Conservation (phyloP, 306 rosid species). For the Dryas alaskensis region DNA sequence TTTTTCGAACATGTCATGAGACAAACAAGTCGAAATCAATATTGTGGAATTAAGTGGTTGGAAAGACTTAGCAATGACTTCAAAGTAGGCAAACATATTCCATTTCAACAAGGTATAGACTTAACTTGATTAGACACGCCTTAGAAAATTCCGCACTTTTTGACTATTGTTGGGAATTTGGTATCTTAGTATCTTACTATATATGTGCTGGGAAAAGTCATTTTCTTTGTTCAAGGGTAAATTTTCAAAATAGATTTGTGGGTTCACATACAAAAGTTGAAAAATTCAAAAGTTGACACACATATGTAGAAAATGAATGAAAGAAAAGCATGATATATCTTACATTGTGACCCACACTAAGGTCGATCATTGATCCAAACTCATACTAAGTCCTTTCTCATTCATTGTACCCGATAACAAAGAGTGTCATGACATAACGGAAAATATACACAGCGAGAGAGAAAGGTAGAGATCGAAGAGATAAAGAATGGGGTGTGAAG, state of each 20-base stretch:
- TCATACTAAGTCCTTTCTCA: too few species aligned
- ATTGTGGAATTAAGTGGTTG: background rate
- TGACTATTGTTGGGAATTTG: background rate
- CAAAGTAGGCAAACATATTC: background rate
- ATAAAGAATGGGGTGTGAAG: too few species aligned
- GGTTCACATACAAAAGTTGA: background rate
- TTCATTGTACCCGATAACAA: too few species aligned
- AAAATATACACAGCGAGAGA: too few species aligned
- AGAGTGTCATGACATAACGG: too few species aligned
- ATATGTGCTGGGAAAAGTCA: too few species aligned
- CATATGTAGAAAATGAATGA: too few species aligned
- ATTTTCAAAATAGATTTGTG: background rate
- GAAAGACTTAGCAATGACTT: background rate
- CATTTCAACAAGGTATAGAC: background rate
- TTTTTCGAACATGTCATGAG: background rate
- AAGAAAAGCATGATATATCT: too few species aligned
- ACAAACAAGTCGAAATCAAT: background rate
- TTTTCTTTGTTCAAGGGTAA: background rate
- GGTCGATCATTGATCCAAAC: too few species aligned
- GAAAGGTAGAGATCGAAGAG: too few species aligned
- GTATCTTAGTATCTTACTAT: background rate
- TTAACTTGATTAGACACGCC: constrained; percentile 3
- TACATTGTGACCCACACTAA: too few species aligned
- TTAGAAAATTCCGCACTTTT: constrained; percentile 5
- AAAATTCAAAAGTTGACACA: too few species aligned